phyloP scores from a whole-genome alignment of 768 basidiomycete species.

The Boletus pseudo-olivaceus region DNA sequence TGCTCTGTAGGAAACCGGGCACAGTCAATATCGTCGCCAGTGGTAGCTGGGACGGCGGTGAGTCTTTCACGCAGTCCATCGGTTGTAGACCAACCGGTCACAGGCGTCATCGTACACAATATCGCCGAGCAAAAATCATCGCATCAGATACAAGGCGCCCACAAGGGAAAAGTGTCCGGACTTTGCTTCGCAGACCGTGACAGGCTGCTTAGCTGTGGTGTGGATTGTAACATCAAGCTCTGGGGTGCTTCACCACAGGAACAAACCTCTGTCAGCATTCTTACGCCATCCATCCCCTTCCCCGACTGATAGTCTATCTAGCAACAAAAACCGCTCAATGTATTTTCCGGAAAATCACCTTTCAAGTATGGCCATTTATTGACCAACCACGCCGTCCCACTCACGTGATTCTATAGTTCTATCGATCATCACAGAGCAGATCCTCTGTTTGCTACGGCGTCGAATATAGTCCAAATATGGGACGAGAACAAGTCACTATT shows the following conservation, averaged over 20 bases:
- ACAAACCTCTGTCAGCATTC: conserved; percentile 36
- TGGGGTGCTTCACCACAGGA: conserved; percentile 55
- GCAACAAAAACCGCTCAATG: conserved; percentile 59
- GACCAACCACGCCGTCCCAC: background rate
- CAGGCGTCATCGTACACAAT: conserved; percentile 86
- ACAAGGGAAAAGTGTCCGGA: conserved; percentile 84
- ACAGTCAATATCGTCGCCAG: conserved; percentile 80
- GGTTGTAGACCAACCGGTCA: background rate
- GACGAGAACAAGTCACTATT: conserved; percentile 81
- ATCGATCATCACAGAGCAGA: conserved; percentile 93
- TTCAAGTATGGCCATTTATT: conserved; percentile 67
- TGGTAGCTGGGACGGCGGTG: conserved; percentile 95
- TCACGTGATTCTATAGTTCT: conserved; percentile 46
- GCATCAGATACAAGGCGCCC: conserved; percentile 61
- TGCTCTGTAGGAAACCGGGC: conserved; percentile 67
- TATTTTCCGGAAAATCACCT: conserved; percentile 81
- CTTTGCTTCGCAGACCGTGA: conserved; percentile 67
- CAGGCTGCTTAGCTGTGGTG: conserved; percentile 72
- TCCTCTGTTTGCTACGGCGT: conserved; percentile 90
- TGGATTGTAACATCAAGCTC: conserved; percentile 78
- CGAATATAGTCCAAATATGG: conserved; percentile 93
- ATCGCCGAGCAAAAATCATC: conserved; percentile 55
- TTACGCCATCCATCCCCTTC: background rate
- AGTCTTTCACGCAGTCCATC: conserved; percentile 27
- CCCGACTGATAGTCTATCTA: conserved; percentile 10